These are phyloP conservation scores for Salicornia ramosissima DNA, from an alignment of 148 eudicot species.

Conservation along the genomic window DNA sequence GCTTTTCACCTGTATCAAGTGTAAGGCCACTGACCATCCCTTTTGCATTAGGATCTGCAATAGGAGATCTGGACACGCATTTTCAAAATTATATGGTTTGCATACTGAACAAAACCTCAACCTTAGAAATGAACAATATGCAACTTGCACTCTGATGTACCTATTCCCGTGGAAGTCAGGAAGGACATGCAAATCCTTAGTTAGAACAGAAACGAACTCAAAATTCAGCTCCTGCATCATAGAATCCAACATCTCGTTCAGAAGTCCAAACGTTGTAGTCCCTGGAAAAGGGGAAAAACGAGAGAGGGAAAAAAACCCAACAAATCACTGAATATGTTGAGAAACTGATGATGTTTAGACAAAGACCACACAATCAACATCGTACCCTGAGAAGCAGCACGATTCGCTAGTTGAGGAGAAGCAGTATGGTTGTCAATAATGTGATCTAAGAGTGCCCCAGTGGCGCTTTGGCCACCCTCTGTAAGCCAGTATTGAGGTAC, in stretches of 20 bases:
- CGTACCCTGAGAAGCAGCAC: slow-evolving; percentile 90
- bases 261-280: slow-evolving; percentile 59
- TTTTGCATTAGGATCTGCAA: slow-evolving; percentile 88
- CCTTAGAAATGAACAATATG: neutral
- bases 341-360: neutral
- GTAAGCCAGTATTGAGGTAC: slow-evolving; percentile 95
- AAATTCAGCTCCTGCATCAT: slow-evolving; percentile 49
- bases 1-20: slow-evolving; percentile 82
- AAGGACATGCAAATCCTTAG: slow-evolving; percentile 78
- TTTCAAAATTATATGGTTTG: slow-evolving; percentile 6
- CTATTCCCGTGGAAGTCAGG: slow-evolving; percentile 98
- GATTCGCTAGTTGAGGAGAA: slow-evolving; percentile 75
- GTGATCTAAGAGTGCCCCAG: slow-evolving; percentile 86
- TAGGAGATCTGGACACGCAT: slow-evolving; percentile 78
- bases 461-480: slow-evolving; percentile 99
- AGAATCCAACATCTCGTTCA: slow-evolving; percentile 70
- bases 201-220: slow-evolving; percentile 76
- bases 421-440: slow-evolving; percentile 77
- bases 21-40: slow-evolving; percentile 86
- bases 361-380: slow-evolving; percentile 5
- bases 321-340: neutral
- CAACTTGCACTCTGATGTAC: slow-evolving; percentile 31
- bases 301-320: slow-evolving; percentile 3
- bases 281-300: slow-evolving; percentile 43
- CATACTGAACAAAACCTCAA: neutral